phyloP scores from a whole-genome alignment of 352 stramenopile genomes.

The Phytopythium litorale region DNA sequence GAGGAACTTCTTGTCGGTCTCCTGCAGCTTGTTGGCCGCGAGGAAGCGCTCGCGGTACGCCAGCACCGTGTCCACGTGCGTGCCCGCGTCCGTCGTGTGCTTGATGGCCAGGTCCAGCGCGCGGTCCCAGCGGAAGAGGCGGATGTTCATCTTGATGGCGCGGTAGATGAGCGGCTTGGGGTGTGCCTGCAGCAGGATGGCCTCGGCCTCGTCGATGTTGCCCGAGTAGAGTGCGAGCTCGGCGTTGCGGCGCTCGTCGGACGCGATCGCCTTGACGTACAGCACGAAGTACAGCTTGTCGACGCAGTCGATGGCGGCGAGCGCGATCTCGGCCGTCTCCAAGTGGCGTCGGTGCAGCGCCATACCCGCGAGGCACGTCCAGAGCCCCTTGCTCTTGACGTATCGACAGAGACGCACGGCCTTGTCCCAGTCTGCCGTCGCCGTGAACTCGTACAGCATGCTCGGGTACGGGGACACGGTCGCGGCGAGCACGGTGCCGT shows the following conservation, averaged over 20 bases:
- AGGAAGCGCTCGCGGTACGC: slow-evolving; percentile 88
- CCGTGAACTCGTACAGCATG: slow-evolving; percentile 88
- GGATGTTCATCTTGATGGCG: slow-evolving; percentile 93
- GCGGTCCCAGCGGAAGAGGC: slow-evolving; percentile 86
- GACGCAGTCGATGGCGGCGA: slow-evolving; percentile 90
- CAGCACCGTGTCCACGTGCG: slow-evolving; percentile 89
- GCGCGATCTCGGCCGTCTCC: slow-evolving; percentile 88
- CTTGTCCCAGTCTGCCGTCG: slow-evolving; percentile 86
- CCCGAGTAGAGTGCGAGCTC: slow-evolving; percentile 85
- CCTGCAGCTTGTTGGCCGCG: slow-evolving; percentile 79
- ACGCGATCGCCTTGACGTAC: slow-evolving; percentile 83
- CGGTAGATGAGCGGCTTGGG: slow-evolving; percentile 88
- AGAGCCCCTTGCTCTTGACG: slow-evolving; percentile 87
- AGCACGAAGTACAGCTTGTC: slow-evolving; percentile 94
- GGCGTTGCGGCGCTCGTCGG: slow-evolving; percentile 83
- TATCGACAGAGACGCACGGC: slow-evolving; percentile 89
- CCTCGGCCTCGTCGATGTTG: slow-evolving; percentile 89
- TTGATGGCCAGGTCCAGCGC: slow-evolving; percentile 89
- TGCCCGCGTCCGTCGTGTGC: slow-evolving; percentile 80
- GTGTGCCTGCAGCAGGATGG: slow-evolving; percentile 89
- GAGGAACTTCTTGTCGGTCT: slow-evolving; percentile 87
- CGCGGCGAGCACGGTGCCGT: slow-evolving; percentile 82
- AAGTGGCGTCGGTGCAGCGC: slow-evolving; percentile 86
- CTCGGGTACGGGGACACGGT: slow-evolving; percentile 76
- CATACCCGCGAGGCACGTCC: slow-evolving; percentile 90